A percentile compares a stretch with the other conserved stretches of the same genome.
phyloP scores from a whole-genome alignment of 2,329 filamentous ascomycete species.

The Aspergillus chevalieri region DNA sequence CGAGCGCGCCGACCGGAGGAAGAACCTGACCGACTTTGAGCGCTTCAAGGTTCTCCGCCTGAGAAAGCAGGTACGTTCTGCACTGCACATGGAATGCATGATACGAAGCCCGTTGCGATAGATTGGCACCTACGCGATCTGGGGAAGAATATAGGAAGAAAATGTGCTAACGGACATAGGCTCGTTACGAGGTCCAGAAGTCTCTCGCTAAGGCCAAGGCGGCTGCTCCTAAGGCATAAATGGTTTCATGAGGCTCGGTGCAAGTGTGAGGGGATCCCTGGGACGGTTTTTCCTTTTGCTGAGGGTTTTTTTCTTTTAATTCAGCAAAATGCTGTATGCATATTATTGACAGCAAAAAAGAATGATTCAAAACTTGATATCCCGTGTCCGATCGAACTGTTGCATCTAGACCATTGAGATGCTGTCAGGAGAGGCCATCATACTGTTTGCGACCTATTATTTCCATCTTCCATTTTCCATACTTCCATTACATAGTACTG shows the following conservation, averaged over 20 bases:
- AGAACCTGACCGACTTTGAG: slow-evolving; percentile 94
- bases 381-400: slow-evolving; percentile 10
- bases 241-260: slow-evolving; percentile 34
- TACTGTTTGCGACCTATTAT: too few relatives aligned
- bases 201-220: slow-evolving; percentile 88
- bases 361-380: slow-evolving; percentile 41
- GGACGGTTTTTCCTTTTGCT: slow-evolving; percentile 32
- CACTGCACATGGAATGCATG: neutral
- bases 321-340: slow-evolving; percentile 37
- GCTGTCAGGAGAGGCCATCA: too few relatives aligned
- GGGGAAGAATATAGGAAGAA: neutral
- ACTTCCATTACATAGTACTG: too few relatives aligned
- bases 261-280: slow-evolving; percentile 39
- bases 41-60: slow-evolving; percentile 99
- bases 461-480: too few relatives aligned
- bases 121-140: neutral
- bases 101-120: neutral
- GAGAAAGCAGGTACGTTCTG: slow-evolving; percentile 82
- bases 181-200: slow-evolving; percentile 96
- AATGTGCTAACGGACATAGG: slow-evolving; percentile 36
- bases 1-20: slow-evolving; percentile 76
- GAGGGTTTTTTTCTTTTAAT: slow-evolving; percentile 21
- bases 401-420: too few relatives aligned
- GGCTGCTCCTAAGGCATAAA: slow-evolving; percentile 60
- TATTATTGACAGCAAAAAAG: slow-evolving; percentile 37